phyloP scores from a whole-genome alignment of 1,284 basidiomycete genomes.

The Apiotrichum akiyoshidainum region DNA sequence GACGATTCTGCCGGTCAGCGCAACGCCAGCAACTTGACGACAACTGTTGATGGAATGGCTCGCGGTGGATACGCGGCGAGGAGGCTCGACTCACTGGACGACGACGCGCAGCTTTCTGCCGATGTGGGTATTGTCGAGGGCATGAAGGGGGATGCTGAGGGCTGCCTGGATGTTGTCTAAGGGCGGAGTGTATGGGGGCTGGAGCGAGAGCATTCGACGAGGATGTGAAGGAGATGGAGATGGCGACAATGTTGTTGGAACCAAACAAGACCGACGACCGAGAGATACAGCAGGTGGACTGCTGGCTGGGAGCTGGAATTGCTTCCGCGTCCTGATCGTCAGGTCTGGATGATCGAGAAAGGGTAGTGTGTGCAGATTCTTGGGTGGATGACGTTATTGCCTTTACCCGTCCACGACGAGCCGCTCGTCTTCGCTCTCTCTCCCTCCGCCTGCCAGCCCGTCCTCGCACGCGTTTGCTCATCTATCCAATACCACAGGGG shows the following conservation, averaged over 20 bases:
- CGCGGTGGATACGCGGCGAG: background rate
- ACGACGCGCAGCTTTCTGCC: slow-evolving; percentile 1
- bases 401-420: too few species aligned
- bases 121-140: background rate
- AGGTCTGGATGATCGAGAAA: too few species aligned
- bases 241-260: background rate
- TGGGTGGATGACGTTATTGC: too few species aligned
- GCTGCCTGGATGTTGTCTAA: background rate
- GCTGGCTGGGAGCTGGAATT: too few species aligned
- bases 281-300: too few species aligned
- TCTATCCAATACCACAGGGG: too few species aligned
- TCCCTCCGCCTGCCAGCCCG: too few species aligned
- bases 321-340: too few species aligned
- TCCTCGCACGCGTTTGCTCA: too few species aligned
- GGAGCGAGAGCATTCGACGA: background rate
- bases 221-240: background rate
- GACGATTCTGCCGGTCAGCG: background rate
- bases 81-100: background rate
- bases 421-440: too few species aligned
- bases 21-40: background rate
- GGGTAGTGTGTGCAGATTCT: too few species aligned
- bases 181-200: background rate
- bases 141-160: background rate
- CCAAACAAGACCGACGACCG: background rate
- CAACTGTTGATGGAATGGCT: background rate